phyloP scores from a whole-genome alignment of 1,139 yeast genomes.

The Meyerozyma smithsonii region DNA sequence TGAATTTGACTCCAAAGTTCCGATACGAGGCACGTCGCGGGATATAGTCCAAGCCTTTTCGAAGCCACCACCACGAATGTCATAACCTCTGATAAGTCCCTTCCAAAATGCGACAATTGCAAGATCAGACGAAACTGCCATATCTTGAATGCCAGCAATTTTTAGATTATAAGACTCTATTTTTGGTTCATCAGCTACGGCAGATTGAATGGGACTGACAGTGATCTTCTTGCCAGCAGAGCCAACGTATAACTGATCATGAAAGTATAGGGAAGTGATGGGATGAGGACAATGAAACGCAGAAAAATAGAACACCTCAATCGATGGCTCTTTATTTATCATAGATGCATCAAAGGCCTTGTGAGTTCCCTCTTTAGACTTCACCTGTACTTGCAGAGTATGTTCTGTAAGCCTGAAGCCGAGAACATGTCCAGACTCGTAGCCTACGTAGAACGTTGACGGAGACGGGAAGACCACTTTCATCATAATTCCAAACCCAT shows the following conservation, averaged over 20 bases:
- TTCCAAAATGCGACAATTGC: constrained; percentile 37
- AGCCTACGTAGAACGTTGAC: constrained; percentile 40
- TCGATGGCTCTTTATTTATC: constrained; percentile 19
- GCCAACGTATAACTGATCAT: constrained; percentile 32
- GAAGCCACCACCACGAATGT: constrained; percentile 8
- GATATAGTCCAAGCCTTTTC: constrained; percentile 6
- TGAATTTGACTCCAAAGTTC: constrained; percentile 5
- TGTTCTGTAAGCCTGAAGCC: constrained; percentile 20
- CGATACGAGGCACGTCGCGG: constrained; percentile 9
- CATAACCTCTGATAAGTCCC: constrained; percentile 27
- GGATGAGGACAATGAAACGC: constrained; percentile 48
- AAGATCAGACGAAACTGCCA: constrained; percentile 4
- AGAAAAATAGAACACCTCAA: constrained; percentile 19
- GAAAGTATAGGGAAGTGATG: constrained; percentile 31
- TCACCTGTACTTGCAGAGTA: constrained; percentile 3
- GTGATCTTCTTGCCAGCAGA: constrained; percentile 35
- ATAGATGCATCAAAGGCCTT: constrained; percentile 7
- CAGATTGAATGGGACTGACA: constrained; percentile 19
- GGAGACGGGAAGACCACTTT: constrained; percentile 30
- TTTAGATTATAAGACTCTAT: constrained; percentile 11
- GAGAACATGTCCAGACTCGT: constrained; percentile 53
- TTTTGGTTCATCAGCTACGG: constrained; percentile 4
- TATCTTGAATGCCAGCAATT: constrained; percentile 20
- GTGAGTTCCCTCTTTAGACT: background rate
- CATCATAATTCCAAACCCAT: constrained; percentile 55